Evolutionary conservation across 805 yeast species (phyloP).

Genomic region (Candida railenensis): DNA sequence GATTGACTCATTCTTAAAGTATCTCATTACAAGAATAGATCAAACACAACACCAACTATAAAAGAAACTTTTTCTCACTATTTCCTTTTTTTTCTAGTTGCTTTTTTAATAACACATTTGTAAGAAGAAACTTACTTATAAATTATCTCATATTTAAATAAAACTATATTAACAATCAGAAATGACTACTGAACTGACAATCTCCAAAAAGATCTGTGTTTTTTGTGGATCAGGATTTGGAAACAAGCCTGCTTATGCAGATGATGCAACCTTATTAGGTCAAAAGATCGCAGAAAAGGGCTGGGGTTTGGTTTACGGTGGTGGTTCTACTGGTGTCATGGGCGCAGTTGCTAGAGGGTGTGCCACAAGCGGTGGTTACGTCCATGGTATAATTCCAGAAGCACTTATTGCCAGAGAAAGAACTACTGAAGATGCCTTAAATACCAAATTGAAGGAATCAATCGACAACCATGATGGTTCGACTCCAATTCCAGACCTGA

Average conservation of each 20-base stretch:
- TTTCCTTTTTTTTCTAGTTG: background rate
- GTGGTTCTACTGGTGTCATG: conserved; percentile 86
- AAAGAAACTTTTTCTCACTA: background rate
- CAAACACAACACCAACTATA: background rate
- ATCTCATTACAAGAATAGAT: background rate
- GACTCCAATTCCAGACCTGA: conserved; percentile 61
- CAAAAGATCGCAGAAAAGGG: conserved; percentile 50
- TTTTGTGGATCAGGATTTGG: conserved; percentile 88
- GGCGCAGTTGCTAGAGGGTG: conserved; percentile 70
- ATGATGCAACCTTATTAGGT: conserved; percentile 62
- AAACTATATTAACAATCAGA: background rate
- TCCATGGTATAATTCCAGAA: conserved; percentile 84
- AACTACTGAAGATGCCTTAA: conserved; percentile 42
- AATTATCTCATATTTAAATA: background rate
- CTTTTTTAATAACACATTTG: background rate
- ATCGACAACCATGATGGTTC: conserved; percentile 65
- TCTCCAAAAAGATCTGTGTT: conserved; percentile 62
- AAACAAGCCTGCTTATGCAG: conserved; percentile 45
- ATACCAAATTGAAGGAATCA: conserved; percentile 47
- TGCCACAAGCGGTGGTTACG: conserved; percentile 59
- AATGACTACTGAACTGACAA: conserved; percentile 1
- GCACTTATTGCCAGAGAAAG: conserved; percentile 77
- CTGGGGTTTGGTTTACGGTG: conserved; percentile 86
- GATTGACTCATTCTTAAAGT: background rate
- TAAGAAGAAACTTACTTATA: background rate